Base-by-base conservation (phyloP, 2,329 filamentous ascomycete species). In the Botrytis medusae region DNA sequence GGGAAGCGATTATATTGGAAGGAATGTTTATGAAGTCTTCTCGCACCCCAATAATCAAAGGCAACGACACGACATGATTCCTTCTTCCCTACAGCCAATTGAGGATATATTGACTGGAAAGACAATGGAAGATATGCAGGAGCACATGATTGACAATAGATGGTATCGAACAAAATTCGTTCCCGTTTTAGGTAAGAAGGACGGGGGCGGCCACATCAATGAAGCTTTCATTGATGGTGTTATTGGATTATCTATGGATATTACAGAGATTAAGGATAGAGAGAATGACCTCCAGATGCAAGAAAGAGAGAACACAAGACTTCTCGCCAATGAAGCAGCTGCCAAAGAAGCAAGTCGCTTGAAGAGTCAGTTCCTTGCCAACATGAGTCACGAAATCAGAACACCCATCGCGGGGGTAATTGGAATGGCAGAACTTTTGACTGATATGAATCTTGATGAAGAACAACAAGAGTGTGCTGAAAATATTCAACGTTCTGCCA, bases 361-460 rank as follows among this genome's bases (percentile, higher is more conserved):
- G 79, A 96, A 95, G 83, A 92, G 90, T 77, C 92, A 93, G 76
- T 95, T 95, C 77, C 83, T 94, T 9, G 92, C 92, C 22, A 93
- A 93, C 81, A 93, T 93, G 91, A 92, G 90, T n/a, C 92, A 93
- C 79, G 92, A 94, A 79, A 93, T 94, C 67, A 86, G 91, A 61
- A 93, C 91, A 0, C 93, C 93, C 0, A 94, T 95, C 75, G 92
- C 91, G 1, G 93, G 93, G 32, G 92, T 95, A 8, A 90, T 95
- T 74, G 92, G 92, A 37, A 94, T 94, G 92, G 89, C 90, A 0
- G 92, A 95, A 77, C 84, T 95, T 14, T 83, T 95, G 12, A 84
- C 91, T 44, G 91, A 93, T 75, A 92, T 90, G 79, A 83, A 88
- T 25, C 82, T 95, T 37, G 86, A 90, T 71, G 85, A 87, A n/a